Conservation (phyloP, 2,329 filamentous ascomycete genomes). For the Penicillium sp. region DNA sequence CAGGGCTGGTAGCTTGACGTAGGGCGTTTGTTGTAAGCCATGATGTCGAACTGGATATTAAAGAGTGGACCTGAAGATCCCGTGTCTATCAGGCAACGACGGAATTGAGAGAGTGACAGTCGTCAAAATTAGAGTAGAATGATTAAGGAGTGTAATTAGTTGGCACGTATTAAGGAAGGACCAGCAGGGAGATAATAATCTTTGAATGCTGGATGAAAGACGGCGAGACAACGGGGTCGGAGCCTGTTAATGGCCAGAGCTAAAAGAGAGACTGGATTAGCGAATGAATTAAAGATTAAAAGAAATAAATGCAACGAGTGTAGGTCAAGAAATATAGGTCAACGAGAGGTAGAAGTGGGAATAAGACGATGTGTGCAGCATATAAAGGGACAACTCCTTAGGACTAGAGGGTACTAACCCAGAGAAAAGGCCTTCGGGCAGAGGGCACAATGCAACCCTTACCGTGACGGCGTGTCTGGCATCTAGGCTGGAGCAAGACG, state of each 20-base stretch:
- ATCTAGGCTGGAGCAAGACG: slow-evolving; percentile 47
- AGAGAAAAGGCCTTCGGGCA: slow-evolving; percentile 46
- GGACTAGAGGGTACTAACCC: slow-evolving; percentile 45
- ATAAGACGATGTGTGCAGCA: slow-evolving; percentile 18
- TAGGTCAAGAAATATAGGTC: slow-evolving; percentile 18
- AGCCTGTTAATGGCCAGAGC: slow-evolving; percentile 39
- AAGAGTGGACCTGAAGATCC: slow-evolving; percentile 50
- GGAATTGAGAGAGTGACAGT: slow-evolving; percentile 57
- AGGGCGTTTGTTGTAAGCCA: slow-evolving; percentile 60
- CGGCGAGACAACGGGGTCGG: slow-evolving; percentile 34
- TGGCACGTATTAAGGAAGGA: slow-evolving; percentile 56
- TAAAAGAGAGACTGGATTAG: slow-evolving; percentile 40
- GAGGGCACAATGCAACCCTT: slow-evolving; percentile 49
- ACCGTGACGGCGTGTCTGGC: slow-evolving; percentile 50
- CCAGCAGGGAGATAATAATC: slow-evolving; percentile 48
- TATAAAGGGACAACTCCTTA: slow-evolving; percentile 30
- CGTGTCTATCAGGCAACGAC: slow-evolving; percentile 45
- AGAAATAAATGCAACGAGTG: slow-evolving; percentile 20
- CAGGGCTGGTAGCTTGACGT: slow-evolving; percentile 65
- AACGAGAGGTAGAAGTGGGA: slow-evolving; percentile 21
- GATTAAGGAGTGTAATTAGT: slow-evolving; percentile 64
- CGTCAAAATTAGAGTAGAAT: slow-evolving; percentile 43
- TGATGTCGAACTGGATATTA: slow-evolving; percentile 44
- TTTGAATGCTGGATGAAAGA: slow-evolving; percentile 39
- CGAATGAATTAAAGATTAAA: slow-evolving; percentile 29